Evolutionary conservation across 352 stramenopile species (phyloP).

Genomic region (Pythium aristosporum): DNA sequence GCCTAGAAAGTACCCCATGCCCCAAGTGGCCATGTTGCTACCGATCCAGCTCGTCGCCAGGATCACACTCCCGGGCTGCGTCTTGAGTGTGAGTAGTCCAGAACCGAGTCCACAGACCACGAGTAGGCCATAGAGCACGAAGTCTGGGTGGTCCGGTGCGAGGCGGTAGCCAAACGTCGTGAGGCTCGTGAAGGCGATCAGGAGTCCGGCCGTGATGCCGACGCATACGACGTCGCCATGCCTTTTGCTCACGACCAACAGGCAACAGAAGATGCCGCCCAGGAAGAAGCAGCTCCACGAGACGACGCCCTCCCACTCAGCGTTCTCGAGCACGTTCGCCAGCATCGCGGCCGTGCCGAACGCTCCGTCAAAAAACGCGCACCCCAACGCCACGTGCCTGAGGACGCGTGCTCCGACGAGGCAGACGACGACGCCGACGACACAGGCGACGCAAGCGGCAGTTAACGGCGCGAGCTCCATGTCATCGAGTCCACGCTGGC

Average conservation of each 20-base stretch:
- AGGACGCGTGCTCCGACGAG: slow-evolving; percentile 57
- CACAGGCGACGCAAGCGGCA: slow-evolving; percentile 45
- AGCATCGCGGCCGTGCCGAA: slow-evolving; percentile 59
- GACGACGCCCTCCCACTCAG: slow-evolving; percentile 27
- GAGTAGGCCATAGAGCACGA: slow-evolving; percentile 33
- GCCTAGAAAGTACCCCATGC: slow-evolving; percentile 66
- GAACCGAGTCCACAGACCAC: slow-evolving; percentile 39
- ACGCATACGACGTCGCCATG: slow-evolving; percentile 28
- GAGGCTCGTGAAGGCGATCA: slow-evolving; percentile 34
- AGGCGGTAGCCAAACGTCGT: slow-evolving; percentile 36
- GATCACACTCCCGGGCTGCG: slow-evolving; percentile 57
- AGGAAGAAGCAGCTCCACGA: slow-evolving; percentile 48
- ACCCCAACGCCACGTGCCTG: slow-evolving; percentile 61
- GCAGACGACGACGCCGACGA: slow-evolving; percentile 46
- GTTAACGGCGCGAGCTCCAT: slow-evolving; percentile 48
- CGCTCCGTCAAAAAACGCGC: slow-evolving; percentile 67
- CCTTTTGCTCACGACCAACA: slow-evolving; percentile 28
- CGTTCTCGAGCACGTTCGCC: slow-evolving; percentile 37
- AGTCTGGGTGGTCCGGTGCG: slow-evolving; percentile 19
- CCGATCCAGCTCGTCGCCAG: slow-evolving; percentile 60
- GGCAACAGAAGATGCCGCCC: slow-evolving; percentile 29
- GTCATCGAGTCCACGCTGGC: slow-evolving; percentile 32
- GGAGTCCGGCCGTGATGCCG: slow-evolving; percentile 32
- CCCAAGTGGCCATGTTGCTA: slow-evolving; percentile 49
- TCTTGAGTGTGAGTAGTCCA: slow-evolving; percentile 49